Conservation (phyloP, 1,139 yeast species). For the Schizosaccharomyces versatilis region DNA sequence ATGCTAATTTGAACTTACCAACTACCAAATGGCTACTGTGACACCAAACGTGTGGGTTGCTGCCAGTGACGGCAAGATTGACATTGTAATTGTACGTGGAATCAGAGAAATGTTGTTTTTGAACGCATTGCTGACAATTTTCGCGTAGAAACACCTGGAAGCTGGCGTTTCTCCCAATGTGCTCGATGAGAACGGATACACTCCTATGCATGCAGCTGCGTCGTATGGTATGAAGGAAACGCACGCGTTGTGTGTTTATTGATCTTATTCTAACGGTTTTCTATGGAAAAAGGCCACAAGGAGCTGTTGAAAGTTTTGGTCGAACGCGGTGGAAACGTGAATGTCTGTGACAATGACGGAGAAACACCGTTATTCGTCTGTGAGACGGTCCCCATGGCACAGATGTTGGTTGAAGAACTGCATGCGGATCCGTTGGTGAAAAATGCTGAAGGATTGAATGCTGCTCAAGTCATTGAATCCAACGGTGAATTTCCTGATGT, state of each 20-base stretch:
- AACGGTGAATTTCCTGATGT: constrained; percentile 10
- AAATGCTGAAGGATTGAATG: constrained; percentile 7
- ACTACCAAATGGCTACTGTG: neutral
- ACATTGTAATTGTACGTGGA: constrained; percentile 3
- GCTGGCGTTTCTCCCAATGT: constrained; percentile 7
- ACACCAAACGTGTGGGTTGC: constrained; percentile 7
- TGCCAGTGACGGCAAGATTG: constrained; percentile 7
- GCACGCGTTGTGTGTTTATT: neutral
- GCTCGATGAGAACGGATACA: constrained; percentile 6
- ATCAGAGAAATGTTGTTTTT: neutral
- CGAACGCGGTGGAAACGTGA: constrained; percentile 50
- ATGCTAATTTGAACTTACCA: neutral
- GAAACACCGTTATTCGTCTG: constrained; percentile 89
- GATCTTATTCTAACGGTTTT: neutral
- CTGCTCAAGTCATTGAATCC: constrained; percentile 4
- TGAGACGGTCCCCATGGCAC: constrained; percentile 49
- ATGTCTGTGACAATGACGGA: constrained; percentile 68
- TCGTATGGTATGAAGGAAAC: constrained; percentile 4
- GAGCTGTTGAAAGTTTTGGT: constrained; percentile 43
- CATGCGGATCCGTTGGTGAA: constrained; percentile 7
- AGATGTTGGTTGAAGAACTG: constrained; percentile 29
- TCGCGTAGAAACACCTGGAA: constrained; percentile 2
- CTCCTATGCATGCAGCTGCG: constrained; percentile 9
- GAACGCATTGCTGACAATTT: neutral
- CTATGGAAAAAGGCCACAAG: constrained; percentile 32